Evolutionary conservation across 2,329 filamentous ascomycete species (phyloP).

Genomic region (Sarocladium kiliense): DNA sequence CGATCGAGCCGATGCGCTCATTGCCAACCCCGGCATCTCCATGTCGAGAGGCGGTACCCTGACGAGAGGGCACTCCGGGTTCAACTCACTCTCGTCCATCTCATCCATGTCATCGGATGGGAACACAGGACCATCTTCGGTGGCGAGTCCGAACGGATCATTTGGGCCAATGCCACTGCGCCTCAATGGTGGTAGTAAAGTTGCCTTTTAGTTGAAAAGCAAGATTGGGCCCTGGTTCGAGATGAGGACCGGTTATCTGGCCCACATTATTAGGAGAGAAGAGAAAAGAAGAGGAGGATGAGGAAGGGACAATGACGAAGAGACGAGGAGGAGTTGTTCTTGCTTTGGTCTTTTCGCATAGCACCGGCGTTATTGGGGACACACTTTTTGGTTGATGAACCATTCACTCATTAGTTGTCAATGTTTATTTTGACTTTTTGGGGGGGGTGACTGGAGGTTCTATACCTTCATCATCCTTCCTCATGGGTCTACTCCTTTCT

Average conservation of each 20-base stretch:
- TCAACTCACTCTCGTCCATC: slow-evolving; percentile 34
- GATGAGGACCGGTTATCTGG: not conserved
- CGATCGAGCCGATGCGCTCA: slow-evolving; percentile 53
- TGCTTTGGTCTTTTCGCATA: not conserved
- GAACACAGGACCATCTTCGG: slow-evolving; percentile 24
- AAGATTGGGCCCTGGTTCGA: not conserved
- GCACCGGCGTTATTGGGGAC: slow-evolving; percentile 1
- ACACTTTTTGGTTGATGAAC: not conserved
- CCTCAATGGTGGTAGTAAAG: slow-evolving; percentile 32
- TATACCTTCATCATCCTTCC: not conserved
- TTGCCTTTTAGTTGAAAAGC: slow-evolving; percentile 25
- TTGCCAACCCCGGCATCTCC: slow-evolving; percentile 52
- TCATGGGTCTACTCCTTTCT: not conserved
- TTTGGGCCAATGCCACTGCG: slow-evolving; percentile 27
- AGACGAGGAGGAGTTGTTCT: not conserved
- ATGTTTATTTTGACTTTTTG: not conserved
- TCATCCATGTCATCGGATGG: slow-evolving; percentile 37
- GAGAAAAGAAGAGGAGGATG: not conserved
- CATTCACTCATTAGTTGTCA: not conserved
- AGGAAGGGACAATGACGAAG: not conserved
- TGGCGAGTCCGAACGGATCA: slow-evolving; percentile 26
- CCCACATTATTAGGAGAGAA: too few relatives aligned
- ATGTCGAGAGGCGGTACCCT: slow-evolving; percentile 48
- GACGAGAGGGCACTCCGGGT: slow-evolving; percentile 34
- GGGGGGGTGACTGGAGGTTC: not conserved